These are phyloP conservation scores for Fomitopsis serialis DNA, from an alignment of 768 basidiomycete species.

Conservation along the genomic window DNA sequence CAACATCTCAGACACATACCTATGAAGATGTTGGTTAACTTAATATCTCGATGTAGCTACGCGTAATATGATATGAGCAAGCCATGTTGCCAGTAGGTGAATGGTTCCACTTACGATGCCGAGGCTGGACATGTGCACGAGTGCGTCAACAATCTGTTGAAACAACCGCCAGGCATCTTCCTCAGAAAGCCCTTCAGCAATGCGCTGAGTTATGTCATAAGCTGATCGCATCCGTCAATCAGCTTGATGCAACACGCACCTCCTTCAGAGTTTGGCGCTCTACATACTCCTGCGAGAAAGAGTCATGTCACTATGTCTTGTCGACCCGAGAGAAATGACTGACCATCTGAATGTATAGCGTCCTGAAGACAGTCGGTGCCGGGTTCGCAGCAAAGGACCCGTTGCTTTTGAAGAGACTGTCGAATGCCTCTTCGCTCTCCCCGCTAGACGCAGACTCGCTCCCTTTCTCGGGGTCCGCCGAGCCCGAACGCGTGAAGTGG, in stretches of 20 bases:
- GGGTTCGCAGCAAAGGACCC: conserved; percentile 16
- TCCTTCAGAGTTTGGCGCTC: conserved; percentile 89
- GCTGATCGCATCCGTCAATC: background rate
- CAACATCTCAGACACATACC: conserved; percentile 42
- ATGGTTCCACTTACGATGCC: conserved; percentile 66
- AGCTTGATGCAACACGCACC: conserved; percentile 30
- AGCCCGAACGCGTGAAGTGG: conserved; percentile 58
- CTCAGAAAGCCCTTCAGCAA: conserved; percentile 77
- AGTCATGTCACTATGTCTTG: too few species aligned
- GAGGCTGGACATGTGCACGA: conserved; percentile 83
- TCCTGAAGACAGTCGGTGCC: conserved; percentile 31
- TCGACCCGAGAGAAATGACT: conserved; percentile 7
- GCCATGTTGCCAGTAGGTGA: too few species aligned
- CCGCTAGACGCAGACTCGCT: conserved; percentile 38
- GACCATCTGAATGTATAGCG: conserved; percentile 94
- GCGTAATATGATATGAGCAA: too few species aligned
- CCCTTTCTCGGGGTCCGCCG: conserved; percentile 35
- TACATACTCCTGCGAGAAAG: conserved; percentile 65
- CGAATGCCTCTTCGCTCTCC: conserved; percentile 22
- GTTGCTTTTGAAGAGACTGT: conserved; percentile 15
- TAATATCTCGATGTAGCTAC: conserved; percentile 84
- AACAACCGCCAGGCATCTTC: conserved; percentile 89
- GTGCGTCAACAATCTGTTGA: conserved; percentile 83
- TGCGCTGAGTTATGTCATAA: conserved; percentile 38
- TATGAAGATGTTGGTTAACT: conserved; percentile 91